Base-by-base conservation (phyloP, 352 stramenopile species). In the Phytophthora uliginosa region DNA sequence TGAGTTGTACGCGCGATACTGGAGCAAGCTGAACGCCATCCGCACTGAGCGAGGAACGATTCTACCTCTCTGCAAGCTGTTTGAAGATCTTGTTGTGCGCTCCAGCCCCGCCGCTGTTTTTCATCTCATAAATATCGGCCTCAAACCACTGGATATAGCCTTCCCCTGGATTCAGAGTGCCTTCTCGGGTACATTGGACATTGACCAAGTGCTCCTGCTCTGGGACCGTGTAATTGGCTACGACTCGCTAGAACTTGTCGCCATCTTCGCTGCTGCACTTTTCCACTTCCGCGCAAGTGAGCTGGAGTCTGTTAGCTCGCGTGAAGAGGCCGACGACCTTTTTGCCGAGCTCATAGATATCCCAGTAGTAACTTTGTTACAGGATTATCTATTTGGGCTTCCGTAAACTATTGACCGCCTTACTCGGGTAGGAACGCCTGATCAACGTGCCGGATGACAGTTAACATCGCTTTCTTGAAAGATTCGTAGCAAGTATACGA, bases 81-180 rank as follows among this genome's bases (percentile, higher is more conserved):
- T 94, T 61, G 88, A 95, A 63, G 78, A 87, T 24, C 78, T 94
- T 63, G 66, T 85, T 17, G 64, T 78, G 56, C 82, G 74, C 31
- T 91, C 81, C n/a, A 83, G 76, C 20, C 74, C 85, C 17, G 66
- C 75, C 24, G 73, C 74, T 2, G 76, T 91, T n/a, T 86, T 92
- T 53, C 86, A 93, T 59, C 78, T 93, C 24, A 59, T 89, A 54
- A 87, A 82, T 69, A 71, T 86, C 28, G 83, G 82, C 24, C 65
- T 95, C 38, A 67, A 75, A 66, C 88, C 88, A 17, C 69, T 95
- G 36, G 82, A 90, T 54, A 83, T 95, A 47, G 88, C 82, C 20
- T 95, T 95, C 61, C 84, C 85, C 20, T 95, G 88, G 88, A 90
- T 95, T 56, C 88, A 95, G 54, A 77, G 76, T 57, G 88, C 83